Conservation (phyloP, 306 rosid genomes). For the Inga laurina region DNA sequence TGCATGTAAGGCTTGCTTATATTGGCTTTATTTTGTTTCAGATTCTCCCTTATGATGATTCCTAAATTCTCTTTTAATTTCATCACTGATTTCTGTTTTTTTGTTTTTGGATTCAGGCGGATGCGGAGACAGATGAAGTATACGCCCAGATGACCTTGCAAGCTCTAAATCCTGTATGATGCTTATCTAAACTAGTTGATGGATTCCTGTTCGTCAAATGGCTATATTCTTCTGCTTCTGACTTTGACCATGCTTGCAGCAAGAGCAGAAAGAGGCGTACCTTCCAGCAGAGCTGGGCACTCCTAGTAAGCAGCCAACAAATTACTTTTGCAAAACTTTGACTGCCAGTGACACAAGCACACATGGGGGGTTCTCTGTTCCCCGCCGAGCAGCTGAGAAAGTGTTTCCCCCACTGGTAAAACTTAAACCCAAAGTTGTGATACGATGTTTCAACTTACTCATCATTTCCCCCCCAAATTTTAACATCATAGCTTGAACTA, state of each 20-base stretch:
- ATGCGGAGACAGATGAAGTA: constrained; percentile 85
- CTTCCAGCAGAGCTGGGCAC: constrained; percentile 52
- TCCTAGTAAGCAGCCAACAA: constrained; percentile 62
- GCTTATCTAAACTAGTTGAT: constrained; percentile 25
- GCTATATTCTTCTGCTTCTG: constrained; percentile 27
- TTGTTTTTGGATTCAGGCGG: constrained; percentile 61
- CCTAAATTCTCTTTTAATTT: neutral
- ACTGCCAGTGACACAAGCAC: constrained; percentile 99
- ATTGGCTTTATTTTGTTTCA: neutral
- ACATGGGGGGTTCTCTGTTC: constrained; percentile 68
- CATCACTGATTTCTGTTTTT: neutral
- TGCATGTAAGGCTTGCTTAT: constrained; percentile 72
- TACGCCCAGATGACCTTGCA: constrained; percentile 98
- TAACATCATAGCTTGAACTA: constrained; percentile 23
- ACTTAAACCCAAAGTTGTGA: neutral
- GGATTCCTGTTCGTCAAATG: neutral
- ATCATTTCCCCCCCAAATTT: neutral
- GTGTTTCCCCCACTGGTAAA: constrained; percentile 84
- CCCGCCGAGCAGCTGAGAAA: constrained; percentile 69
- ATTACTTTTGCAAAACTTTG: constrained; percentile 90
- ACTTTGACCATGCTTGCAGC: constrained; percentile 33
- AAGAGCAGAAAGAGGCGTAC: constrained; percentile 56
- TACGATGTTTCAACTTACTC: neutral
- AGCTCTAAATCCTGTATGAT: constrained; percentile 75
- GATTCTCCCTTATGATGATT: neutral